phyloP scores from a whole-genome alignment of 805 yeast species.

The Torulaspora indica region DNA sequence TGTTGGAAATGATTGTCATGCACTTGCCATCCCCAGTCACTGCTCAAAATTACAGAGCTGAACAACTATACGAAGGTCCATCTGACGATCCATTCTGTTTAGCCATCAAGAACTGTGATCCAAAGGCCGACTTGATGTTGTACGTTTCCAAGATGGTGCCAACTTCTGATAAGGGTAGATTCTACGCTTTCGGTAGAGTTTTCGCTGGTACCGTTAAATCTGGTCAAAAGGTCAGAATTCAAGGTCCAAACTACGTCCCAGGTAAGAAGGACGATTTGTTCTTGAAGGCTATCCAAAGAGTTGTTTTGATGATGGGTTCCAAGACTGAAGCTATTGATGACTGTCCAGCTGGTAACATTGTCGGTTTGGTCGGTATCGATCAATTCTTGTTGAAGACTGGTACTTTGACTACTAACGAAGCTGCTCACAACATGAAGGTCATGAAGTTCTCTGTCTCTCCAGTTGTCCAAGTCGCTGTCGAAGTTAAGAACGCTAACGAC shows the following conservation, averaged over 20 bases:
- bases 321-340: slow-evolving; percentile 96
- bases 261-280: slow-evolving; percentile 98
- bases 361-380: slow-evolving; percentile 99
- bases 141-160: slow-evolving; percentile 99
- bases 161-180: slow-evolving; percentile 99
- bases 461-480: slow-evolving; percentile 99
- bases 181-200: slow-evolving; percentile 99
- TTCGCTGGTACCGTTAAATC: slow-evolving; percentile 99
- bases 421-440: slow-evolving; percentile 99
- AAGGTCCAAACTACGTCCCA: slow-evolving; percentile 99
- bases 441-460: slow-evolving; percentile 99
- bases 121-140: slow-evolving; percentile 95
- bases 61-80: slow-evolving; percentile 99
- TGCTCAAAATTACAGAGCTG: slow-evolving; percentile 99
- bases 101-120: slow-evolving; percentile 98
- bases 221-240: slow-evolving; percentile 99
- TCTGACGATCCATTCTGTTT: slow-evolving; percentile 81
- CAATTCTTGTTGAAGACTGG: slow-evolving; percentile 99
- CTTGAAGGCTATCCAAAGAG: slow-evolving; percentile 97
- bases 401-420: slow-evolving; percentile 94
- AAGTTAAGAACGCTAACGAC: slow-evolving; percentile 98
- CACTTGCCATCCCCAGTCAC: slow-evolving; percentile 99
- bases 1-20: slow-evolving; percentile 95
- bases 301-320: slow-evolving; percentile 99
- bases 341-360: slow-evolving; percentile 99